phyloP scores from a whole-genome alignment of 257 asterid genomes.

The Catharanthus roseus region DNA sequence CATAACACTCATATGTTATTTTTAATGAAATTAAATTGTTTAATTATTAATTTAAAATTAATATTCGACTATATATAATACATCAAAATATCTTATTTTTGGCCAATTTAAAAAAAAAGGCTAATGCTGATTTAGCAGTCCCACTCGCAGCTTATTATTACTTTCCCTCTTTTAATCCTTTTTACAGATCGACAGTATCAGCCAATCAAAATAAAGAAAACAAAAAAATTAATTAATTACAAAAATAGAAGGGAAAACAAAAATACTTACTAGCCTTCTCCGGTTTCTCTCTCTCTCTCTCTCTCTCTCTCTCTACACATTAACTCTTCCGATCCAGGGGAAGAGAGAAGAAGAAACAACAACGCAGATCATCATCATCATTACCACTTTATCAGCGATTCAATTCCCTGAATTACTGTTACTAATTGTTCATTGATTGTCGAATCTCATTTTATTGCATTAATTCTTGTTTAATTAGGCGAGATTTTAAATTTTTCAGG shows the following conservation, averaged over 20 bases:
- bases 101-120: too few relatives aligned
- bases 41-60: too few relatives aligned
- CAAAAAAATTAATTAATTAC: background rate
- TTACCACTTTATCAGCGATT: background rate
- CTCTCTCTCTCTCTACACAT: constrained; percentile 21
- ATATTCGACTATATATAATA: too few relatives aligned
- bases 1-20: too few relatives aligned
- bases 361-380: too few relatives aligned
- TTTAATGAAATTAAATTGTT: too few relatives aligned
- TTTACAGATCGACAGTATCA: background rate
- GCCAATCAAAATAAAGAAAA: constrained; percentile 13
- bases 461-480: constrained; percentile 8
- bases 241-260: constrained; percentile 2
- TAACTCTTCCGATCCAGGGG: constrained; percentile 36
- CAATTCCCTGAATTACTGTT: background rate
- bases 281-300: constrained; percentile 5
- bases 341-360: constrained; percentile 18
- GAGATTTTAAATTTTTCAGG: background rate
- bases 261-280: too few relatives aligned
- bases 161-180: background rate
- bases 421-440: constrained; percentile 4
- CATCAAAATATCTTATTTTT: too few relatives aligned
- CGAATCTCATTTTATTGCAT: constrained; percentile 4
- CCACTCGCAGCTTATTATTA: background rate
- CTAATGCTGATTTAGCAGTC: background rate